Evolutionary conservation across 352 stramenopile species (phyloP).

Genomic region (Globisporangium heterothallicum): DNA sequence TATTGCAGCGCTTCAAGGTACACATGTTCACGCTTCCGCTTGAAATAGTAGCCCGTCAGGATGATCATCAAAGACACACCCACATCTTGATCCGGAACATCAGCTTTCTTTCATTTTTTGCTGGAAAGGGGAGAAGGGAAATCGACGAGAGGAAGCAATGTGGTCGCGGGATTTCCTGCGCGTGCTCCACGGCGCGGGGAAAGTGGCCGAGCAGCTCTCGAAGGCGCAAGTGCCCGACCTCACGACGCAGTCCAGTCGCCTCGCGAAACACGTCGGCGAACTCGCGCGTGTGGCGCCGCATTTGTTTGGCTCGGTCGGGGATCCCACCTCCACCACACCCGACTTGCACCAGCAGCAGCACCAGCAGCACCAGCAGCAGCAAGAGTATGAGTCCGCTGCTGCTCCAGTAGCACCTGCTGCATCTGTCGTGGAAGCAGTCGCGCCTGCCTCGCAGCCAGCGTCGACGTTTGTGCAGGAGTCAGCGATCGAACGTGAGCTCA

Average conservation of each 20-base stretch:
- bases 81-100: too few relatives aligned
- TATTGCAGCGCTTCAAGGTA: too few relatives aligned
- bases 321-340: conserved; percentile 5
- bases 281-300: conserved; percentile 42
- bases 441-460: too few relatives aligned
- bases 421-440: background rate
- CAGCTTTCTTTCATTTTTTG: too few relatives aligned
- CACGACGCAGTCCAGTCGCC: conserved; percentile 20
- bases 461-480: background rate
- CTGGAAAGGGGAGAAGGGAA: too few relatives aligned
- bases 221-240: conserved; percentile 31
- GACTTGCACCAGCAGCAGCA: background rate
- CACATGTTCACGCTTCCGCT: too few relatives aligned
- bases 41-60: too few relatives aligned
- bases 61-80: too few relatives aligned
- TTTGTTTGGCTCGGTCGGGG: conserved; percentile 23
- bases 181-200: conserved; percentile 61
- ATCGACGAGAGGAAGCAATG: too few relatives aligned
- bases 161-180: conserved; percentile 67
- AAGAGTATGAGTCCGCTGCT: background rate
- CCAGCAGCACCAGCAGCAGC: background rate
- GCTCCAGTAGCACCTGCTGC: background rate
- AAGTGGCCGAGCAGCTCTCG: conserved; percentile 52
- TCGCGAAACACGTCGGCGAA: conserved; percentile 38
- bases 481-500: conserved; percentile 1